phyloP scores from a whole-genome alignment of 202 grass and related monocot genomes.

The Brachypodium distachyon region DNA sequence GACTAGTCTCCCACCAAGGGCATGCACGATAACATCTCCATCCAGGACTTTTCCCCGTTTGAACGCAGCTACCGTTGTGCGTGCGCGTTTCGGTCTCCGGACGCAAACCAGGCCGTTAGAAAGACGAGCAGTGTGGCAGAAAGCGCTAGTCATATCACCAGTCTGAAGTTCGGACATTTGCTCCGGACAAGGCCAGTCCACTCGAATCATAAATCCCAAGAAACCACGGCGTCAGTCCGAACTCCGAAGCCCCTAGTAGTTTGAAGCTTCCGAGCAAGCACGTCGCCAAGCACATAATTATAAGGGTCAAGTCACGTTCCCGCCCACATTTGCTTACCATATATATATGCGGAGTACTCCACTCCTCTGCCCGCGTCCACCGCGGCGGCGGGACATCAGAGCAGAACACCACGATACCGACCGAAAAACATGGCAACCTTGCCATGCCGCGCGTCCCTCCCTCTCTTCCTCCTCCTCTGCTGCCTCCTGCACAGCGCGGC shows the following conservation, averaged over 20 bases:
- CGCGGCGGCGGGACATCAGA: not conserved
- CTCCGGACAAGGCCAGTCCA: not conserved
- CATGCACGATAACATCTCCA: not conserved
- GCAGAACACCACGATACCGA: not conserved
- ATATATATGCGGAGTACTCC: too few species aligned
- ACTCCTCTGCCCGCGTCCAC: not conserved
- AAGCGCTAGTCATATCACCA: not conserved
- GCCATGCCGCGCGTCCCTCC: not conserved
- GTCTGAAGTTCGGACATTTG: not conserved
- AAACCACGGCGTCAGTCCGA: too few species aligned
- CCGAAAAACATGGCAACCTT: not conserved
- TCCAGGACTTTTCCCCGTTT: not conserved
- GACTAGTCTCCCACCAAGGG: not conserved
- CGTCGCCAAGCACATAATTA: not conserved
- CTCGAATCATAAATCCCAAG: not conserved
- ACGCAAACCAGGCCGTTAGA: not conserved
- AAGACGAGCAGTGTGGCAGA: not conserved
- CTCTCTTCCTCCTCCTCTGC: slow-evolving; percentile 14
- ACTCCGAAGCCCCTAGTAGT: not conserved
- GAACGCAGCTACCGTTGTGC: not conserved
- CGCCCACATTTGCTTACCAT: not conserved
- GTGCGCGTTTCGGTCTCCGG: not conserved
- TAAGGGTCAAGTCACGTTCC: not conserved
- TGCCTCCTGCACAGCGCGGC: not conserved
- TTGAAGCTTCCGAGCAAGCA: slow-evolving; percentile 10